These are phyloP conservation scores for Fusarium papillatum DNA, from an alignment of 2,329 filamentous ascomycete genomes.

Conservation along the genomic window DNA sequence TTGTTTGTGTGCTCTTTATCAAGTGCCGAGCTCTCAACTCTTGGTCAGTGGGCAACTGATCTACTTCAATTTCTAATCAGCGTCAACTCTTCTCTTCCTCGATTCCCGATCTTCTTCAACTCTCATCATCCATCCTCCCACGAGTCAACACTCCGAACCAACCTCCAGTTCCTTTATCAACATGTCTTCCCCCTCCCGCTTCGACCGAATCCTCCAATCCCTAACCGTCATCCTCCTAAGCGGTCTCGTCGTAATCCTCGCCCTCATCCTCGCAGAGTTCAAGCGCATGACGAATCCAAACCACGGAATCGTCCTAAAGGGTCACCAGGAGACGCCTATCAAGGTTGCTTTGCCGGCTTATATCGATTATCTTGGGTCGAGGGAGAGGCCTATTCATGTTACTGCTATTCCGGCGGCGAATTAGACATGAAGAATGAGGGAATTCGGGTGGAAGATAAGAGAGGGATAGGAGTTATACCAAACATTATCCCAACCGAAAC, in stretches of 20 bases:
- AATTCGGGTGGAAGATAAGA: neutral
- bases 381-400: neutral
- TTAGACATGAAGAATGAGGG: neutral
- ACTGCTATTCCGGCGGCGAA: neutral
- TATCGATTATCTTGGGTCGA: neutral
- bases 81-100: neutral
- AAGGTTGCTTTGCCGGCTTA: slow-evolving; percentile 2
- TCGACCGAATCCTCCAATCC: neutral
- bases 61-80: neutral
- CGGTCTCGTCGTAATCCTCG: slow-evolving; percentile 19
- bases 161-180: neutral
- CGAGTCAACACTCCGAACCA: too few species aligned
- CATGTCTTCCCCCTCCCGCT: neutral
- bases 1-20: slow-evolving; percentile 2
- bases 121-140: neutral
- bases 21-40: too few species aligned
- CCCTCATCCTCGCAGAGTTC: slow-evolving; percentile 29
- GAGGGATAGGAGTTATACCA: neutral
- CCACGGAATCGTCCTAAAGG: neutral
- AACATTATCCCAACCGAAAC: too few species aligned
- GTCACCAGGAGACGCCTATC: neutral
- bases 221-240: slow-evolving; percentile 9
- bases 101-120: neutral
- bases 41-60: neutral
- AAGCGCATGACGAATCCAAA: slow-evolving; percentile 19